phyloP scores from a whole-genome alignment of 2,329 filamentous ascomycete species.

The Ambrosiella beaveri region DNA sequence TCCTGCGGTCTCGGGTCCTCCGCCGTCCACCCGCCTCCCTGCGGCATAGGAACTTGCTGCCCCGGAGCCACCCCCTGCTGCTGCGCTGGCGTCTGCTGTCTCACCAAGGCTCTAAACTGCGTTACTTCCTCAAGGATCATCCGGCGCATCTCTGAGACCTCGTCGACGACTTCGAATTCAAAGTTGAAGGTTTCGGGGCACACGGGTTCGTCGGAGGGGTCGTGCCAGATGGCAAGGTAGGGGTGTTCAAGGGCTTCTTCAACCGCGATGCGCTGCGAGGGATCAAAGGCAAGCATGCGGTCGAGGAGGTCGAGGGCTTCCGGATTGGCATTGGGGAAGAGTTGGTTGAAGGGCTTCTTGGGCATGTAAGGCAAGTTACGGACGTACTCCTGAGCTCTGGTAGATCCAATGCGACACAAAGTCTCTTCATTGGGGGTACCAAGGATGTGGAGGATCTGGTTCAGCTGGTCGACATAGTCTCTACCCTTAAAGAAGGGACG shows the following conservation, averaged over 20 bases:
- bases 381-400: slow-evolving; percentile 93
- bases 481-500: slow-evolving; percentile 98
- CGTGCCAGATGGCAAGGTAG: slow-evolving; percentile 96
- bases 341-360: slow-evolving; percentile 71
- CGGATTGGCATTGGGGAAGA: slow-evolving; percentile 90
- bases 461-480: slow-evolving; percentile 97
- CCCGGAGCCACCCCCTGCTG: slow-evolving; percentile 19
- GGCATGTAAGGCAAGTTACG: slow-evolving; percentile 90
- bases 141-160: slow-evolving; percentile 83
- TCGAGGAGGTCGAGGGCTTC: slow-evolving; percentile 91
- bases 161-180: slow-evolving; percentile 93
- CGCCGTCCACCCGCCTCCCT: slow-evolving; percentile 36
- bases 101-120: slow-evolving; percentile 54
- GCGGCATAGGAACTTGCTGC: slow-evolving; percentile 33
- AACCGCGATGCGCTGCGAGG: slow-evolving; percentile 79
- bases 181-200: slow-evolving; percentile 96
- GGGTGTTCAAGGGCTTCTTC: slow-evolving; percentile 92
- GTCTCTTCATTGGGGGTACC: slow-evolving; percentile 95
- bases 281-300: slow-evolving; percentile 95
- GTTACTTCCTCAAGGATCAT: slow-evolving; percentile 95
- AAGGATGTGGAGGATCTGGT: slow-evolving; percentile 96
- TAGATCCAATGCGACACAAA: slow-evolving; percentile 79
- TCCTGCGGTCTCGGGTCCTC: slow-evolving; percentile 45
- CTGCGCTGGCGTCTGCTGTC: slow-evolving; percentile 29
- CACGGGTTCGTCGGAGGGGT: slow-evolving; percentile 83